Percentiles rank a stretch among this genome's conserved stretches.
phyloP scores from a whole-genome alignment of 1,284 basidiomycete species.

The Phlebopus sp. region DNA sequence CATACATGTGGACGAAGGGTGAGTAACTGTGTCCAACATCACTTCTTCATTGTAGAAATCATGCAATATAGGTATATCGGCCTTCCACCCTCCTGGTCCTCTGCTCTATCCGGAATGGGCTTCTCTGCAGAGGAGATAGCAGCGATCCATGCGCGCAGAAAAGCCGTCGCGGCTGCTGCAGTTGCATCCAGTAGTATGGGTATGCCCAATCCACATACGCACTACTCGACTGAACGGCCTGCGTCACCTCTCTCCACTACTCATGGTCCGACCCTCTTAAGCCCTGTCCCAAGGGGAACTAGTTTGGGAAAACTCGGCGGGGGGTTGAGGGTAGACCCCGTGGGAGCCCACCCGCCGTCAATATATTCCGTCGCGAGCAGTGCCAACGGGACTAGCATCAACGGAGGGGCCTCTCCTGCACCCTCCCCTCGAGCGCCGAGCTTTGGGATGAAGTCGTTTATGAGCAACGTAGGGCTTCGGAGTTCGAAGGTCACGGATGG shows the following conservation, averaged over 20 bases:
- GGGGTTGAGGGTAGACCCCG: constrained; percentile 8
- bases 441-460: constrained; percentile 24
- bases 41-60: background rate
- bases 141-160: constrained; percentile 52
- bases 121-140: constrained; percentile 68
- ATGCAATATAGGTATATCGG: constrained; percentile 49
- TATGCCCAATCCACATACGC: constrained; percentile 32
- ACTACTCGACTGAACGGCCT: constrained; percentile 34
- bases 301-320: constrained; percentile 13
- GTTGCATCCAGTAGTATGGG: constrained; percentile 10
- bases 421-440: constrained; percentile 19
- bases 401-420: constrained; percentile 3
- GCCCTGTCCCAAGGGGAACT: constrained; percentile 28
- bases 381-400: background rate
- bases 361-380: constrained; percentile 8
- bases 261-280: constrained; percentile 34
- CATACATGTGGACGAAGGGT: constrained; percentile 77
- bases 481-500: constrained; percentile 18
- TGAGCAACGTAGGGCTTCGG: constrained; percentile 18
- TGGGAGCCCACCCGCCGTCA: constrained; percentile 9
- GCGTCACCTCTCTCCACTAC: constrained; percentile 31
- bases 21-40: constrained; percentile 21
- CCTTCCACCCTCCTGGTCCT: constrained; percentile 71
- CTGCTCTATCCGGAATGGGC: constrained; percentile 55
- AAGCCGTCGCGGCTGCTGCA: constrained; percentile 37